phyloP scores from a whole-genome alignment of 495 filamentous ascomycete species.

The Xylaria venustula region DNA sequence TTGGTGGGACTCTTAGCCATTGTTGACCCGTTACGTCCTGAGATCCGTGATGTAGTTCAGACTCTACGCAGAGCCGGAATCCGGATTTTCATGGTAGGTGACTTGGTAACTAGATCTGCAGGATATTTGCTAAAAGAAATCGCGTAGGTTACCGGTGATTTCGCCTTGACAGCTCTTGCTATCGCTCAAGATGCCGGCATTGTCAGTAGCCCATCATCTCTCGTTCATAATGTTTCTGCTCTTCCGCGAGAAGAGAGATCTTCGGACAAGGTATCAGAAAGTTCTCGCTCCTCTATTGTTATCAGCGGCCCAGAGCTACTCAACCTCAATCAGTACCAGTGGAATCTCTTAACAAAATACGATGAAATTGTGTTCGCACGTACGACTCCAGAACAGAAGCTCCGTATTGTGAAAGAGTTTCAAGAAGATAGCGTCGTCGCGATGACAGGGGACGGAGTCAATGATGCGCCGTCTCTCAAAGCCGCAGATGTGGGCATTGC shows the following conservation, averaged over 20 bases:
- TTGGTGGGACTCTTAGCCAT: conserved; percentile 66
- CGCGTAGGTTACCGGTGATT: conserved; percentile 65
- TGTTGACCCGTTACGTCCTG: conserved; percentile 64
- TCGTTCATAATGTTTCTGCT: conserved; percentile 39
- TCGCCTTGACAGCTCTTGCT: conserved; percentile 65
- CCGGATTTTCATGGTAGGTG: conserved; percentile 58
- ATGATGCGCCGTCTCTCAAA: conserved; percentile 74
- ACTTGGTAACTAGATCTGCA: neutral
- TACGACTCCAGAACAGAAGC: conserved; percentile 74
- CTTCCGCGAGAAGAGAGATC: conserved; percentile 33
- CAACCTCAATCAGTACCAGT: conserved; percentile 54
- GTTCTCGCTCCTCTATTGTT: conserved; percentile 36
- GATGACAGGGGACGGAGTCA: conserved; percentile 76
- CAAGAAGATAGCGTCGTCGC: conserved; percentile 53
- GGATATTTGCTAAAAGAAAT: neutral
- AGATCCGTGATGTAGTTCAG: conserved; percentile 60
- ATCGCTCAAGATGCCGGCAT: conserved; percentile 69
- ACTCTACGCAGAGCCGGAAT: conserved; percentile 61
- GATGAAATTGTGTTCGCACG: conserved; percentile 66
- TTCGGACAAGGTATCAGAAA: conserved; percentile 15
- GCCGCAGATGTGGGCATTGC: conserved; percentile 77
- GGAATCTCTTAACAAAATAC: conserved; percentile 57
- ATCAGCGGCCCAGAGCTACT: conserved; percentile 60
- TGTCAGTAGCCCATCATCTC: conserved; percentile 43
- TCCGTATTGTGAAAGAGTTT: conserved; percentile 69